Conservation (phyloP, 306 rosid genomes). For the Adenanthera pavonina region DNA sequence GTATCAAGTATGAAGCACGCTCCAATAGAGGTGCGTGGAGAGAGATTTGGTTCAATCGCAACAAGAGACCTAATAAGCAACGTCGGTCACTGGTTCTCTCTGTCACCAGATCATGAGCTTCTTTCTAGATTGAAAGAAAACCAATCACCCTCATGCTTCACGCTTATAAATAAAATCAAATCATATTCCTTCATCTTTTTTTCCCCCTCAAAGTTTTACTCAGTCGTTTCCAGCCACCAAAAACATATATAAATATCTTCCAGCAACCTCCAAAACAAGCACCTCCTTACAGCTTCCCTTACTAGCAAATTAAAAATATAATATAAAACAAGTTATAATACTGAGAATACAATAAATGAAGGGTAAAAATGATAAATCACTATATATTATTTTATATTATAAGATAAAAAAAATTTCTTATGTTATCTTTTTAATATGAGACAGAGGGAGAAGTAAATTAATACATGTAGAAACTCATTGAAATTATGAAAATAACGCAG, state of each 20-base stretch:
- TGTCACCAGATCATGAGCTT: slow-evolving; percentile 55
- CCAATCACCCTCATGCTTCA: slow-evolving; percentile 50
- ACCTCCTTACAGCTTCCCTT: slow-evolving; percentile 28
- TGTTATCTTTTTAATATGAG: too few species aligned
- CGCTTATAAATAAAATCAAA: slow-evolving; percentile 21
- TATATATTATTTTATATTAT: too few species aligned
- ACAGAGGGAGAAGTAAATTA: not conserved
- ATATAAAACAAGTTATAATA: too few species aligned
- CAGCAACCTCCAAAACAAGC: slow-evolving; percentile 26
- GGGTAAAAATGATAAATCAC: not conserved
- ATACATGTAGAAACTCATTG: not conserved
- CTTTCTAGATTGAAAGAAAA: slow-evolving; percentile 38
- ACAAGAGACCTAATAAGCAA: slow-evolving; percentile 44
- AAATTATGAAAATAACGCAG: not conserved
- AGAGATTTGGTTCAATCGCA: slow-evolving; percentile 36
- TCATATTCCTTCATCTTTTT: not conserved
- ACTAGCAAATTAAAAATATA: too few species aligned
- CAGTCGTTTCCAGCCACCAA: slow-evolving; percentile 15
- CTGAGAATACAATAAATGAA: too few species aligned
- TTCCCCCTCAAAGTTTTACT: slow-evolving; percentile 15
- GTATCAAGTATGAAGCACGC: slow-evolving; percentile 23
- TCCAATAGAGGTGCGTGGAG: slow-evolving; percentile 39
- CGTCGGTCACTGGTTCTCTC: slow-evolving; percentile 49
- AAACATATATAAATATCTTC: slow-evolving; percentile 31
- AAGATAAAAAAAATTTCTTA: too few species aligned